Percentiles rank a stretch among this genome's conserved stretches.
phyloP scores from a whole-genome alignment of 1,139 yeast genomes.

The Nematodospora anomalae region DNA sequence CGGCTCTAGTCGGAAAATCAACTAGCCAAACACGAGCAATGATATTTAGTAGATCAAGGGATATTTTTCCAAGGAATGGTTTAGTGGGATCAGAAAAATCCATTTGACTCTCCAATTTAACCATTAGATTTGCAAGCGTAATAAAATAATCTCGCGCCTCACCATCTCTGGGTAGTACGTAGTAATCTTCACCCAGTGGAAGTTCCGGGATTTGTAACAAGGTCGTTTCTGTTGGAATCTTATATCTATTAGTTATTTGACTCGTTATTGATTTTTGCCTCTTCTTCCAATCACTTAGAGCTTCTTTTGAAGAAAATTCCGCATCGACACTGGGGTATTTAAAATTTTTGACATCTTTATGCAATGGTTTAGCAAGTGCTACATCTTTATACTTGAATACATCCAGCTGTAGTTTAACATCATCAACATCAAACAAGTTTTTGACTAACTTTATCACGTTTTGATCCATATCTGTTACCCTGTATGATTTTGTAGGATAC shows the following conservation, averaged over 20 bases:
- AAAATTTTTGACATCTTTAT: conserved; percentile 43
- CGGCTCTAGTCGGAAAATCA: conserved; percentile 51
- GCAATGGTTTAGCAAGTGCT: conserved; percentile 44
- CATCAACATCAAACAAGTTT: conserved; percentile 42
- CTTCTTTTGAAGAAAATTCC: conserved; percentile 36
- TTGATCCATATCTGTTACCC: conserved; percentile 50
- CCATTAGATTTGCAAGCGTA: conserved; percentile 8
- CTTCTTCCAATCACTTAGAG: conserved; percentile 55
- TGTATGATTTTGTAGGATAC: conserved; percentile 47
- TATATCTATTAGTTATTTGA: conserved; percentile 39
- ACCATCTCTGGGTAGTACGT: conserved; percentile 38
- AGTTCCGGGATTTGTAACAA: conserved; percentile 29
- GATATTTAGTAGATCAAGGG: conserved; percentile 40
- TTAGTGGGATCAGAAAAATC: conserved; percentile 14
- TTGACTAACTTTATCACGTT: conserved; percentile 36
- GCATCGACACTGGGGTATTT: not conserved
- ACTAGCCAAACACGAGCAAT: conserved; percentile 65
- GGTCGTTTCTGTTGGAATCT: conserved; percentile 36
- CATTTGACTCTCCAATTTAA: conserved; percentile 20
- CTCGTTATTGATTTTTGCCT: conserved; percentile 42
- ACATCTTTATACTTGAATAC: conserved; percentile 40
- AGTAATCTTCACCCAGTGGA: conserved; percentile 36
- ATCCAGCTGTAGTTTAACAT: conserved; percentile 49
- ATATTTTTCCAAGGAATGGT: conserved; percentile 39
- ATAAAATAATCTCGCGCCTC: conserved; percentile 7